Conservation (phyloP, 78 protist species). For the Pigoraptor vietnamica region DNA sequence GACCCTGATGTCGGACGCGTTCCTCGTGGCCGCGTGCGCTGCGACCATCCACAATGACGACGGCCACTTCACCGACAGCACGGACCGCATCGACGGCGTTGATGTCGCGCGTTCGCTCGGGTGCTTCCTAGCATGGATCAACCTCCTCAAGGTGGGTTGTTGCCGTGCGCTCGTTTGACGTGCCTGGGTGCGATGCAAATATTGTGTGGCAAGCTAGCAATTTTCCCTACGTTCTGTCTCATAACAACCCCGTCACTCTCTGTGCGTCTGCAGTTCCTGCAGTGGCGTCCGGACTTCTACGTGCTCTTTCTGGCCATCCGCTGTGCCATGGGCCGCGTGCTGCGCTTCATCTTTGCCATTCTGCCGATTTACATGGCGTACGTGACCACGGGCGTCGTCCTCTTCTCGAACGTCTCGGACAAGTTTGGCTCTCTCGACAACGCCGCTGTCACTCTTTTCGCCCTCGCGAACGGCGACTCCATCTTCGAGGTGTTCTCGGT, state of each 20-base stretch:
- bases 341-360: neutral
- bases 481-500: neutral
- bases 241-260: too few species aligned
- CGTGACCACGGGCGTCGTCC: neutral
- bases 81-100: neutral
- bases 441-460: constrained; percentile 12
- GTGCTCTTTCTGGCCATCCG: constrained; percentile 2
- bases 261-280: neutral
- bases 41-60: neutral
- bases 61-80: neutral
- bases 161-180: neutral
- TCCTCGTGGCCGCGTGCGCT: neutral
- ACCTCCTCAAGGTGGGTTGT: neutral
- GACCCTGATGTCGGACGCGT: neutral
- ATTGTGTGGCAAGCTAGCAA: too few species aligned
- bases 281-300: constrained; percentile 2
- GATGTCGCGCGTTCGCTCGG: neutral
- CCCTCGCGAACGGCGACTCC: constrained; percentile 15
- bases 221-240: too few species aligned
- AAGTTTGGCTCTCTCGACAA: neutral
- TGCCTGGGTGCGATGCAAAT: too few species aligned
- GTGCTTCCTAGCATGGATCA: neutral
- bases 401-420: neutral
- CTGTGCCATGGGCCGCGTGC: neutral
- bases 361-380: neutral